phyloP scores from a whole-genome alignment of 441 rosid genomes.

The Oxalis stricta region DNA sequence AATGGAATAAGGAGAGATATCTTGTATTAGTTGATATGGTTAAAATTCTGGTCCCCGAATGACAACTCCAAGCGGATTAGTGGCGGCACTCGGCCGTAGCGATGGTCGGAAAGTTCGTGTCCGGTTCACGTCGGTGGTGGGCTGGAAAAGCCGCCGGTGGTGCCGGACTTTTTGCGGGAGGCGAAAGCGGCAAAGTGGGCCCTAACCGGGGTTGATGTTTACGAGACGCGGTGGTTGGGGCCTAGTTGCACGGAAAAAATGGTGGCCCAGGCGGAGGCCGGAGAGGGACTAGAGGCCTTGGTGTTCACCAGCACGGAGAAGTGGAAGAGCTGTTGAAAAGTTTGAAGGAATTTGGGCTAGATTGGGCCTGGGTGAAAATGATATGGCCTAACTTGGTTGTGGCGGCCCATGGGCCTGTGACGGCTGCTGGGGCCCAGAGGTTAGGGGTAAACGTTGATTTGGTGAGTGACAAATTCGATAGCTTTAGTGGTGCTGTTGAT shows the following conservation, averaged over 20 bases:
- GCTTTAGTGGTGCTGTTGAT: slow-evolving; percentile 35
- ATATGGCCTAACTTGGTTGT: slow-evolving; percentile 31
- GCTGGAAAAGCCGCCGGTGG: slow-evolving; percentile 37
- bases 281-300: slow-evolving; percentile 21
- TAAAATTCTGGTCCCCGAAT: slow-evolving; percentile 21
- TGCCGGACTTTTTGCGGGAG: slow-evolving; percentile 27
- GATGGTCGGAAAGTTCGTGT: slow-evolving; percentile 25
- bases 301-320: slow-evolving; percentile 44
- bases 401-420: slow-evolving; percentile 49
- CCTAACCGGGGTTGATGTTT: slow-evolving; percentile 33
- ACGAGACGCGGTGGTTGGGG: slow-evolving; percentile 47
- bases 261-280: slow-evolving; percentile 14
- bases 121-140: slow-evolving; percentile 38
- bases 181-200: slow-evolving; percentile 27
- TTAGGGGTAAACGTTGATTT: slow-evolving; percentile 33
- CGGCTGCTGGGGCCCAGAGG: slow-evolving; percentile 42
- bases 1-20: too few species aligned
- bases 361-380: slow-evolving; percentile 27
- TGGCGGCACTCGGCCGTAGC: slow-evolving; percentile 28
- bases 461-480: slow-evolving; percentile 23
- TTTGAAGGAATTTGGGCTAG: slow-evolving; percentile 26
- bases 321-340: slow-evolving; percentile 42
- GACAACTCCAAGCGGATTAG: slow-evolving; percentile 31
- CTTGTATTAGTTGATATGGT: slow-evolving; percentile 4
- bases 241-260: slow-evolving; percentile 23